Evolutionary conservation across 169 alveolate species (phyloP).

Genomic region (Fabrea salina): DNA sequence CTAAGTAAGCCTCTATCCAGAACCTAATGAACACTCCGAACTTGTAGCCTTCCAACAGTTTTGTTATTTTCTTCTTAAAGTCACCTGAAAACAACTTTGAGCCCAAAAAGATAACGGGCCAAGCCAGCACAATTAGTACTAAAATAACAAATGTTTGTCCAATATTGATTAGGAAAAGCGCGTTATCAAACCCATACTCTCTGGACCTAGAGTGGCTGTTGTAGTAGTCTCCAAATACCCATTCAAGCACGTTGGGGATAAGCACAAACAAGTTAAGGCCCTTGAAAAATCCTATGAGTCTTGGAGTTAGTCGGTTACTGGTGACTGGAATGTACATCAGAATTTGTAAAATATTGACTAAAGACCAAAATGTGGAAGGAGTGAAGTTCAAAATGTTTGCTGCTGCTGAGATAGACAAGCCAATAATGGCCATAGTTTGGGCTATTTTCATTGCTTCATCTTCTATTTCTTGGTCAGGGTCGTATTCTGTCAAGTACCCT

Average conservation of each 20-base stretch:
- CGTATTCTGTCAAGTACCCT: too few relatives aligned
- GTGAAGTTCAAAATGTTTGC: too few relatives aligned
- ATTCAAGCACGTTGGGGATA: conserved; percentile 7
- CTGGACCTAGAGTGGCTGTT: too few relatives aligned
- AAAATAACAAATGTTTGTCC: background rate
- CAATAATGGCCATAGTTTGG: too few relatives aligned
- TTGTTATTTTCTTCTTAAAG: background rate
- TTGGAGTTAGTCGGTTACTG: background rate
- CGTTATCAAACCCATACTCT: background rate
- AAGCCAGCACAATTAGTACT: background rate
- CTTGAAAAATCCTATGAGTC: background rate
- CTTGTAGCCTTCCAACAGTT: background rate
- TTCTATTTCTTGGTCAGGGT: too few relatives aligned
- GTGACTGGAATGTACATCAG: background rate
- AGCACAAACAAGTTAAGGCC: background rate
- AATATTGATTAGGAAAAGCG: background rate
- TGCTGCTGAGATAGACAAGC: too few relatives aligned
- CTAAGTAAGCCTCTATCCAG: conserved; percentile 8
- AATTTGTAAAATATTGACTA: background rate
- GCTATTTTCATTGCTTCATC: too few relatives aligned
- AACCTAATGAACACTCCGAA: background rate
- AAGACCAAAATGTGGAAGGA: background rate
- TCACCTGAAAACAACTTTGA: background rate
- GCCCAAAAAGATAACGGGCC: background rate
- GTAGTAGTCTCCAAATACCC: too few relatives aligned